These are phyloP conservation scores for Marchantia polymorpha DNA, from an alignment of 225 moss, liverwort and hornwort genomes.

Conservation along the genomic window DNA sequence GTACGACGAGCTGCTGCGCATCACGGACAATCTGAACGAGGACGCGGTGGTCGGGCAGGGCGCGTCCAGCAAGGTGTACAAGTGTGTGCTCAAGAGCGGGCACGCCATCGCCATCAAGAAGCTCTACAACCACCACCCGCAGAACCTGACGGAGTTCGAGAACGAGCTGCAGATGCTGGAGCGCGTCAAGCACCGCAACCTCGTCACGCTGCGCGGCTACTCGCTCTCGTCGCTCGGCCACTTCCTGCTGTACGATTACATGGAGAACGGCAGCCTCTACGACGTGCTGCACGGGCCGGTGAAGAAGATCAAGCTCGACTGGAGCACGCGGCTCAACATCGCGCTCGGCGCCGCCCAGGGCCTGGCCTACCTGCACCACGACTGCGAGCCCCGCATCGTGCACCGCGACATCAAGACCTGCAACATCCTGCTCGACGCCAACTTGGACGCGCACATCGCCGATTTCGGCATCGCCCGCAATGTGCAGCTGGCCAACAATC, in stretches of 20 bases:
- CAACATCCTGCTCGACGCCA: constrained; percentile 77
- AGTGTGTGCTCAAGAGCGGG: constrained; percentile 71
- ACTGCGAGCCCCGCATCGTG: constrained; percentile 85
- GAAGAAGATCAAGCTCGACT: constrained; percentile 72
- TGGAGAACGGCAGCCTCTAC: constrained; percentile 87
- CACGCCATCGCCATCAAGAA: constrained; percentile 93
- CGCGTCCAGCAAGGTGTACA: constrained; percentile 84
- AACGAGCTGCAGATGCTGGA: constrained; percentile 76
- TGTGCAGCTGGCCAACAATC: constrained; percentile 65
- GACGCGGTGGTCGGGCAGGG: constrained; percentile 77
- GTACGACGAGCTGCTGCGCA: constrained; percentile 82
- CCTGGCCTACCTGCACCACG: constrained; percentile 84
- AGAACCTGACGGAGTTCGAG: constrained; percentile 75
- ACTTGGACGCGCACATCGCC: constrained; percentile 75
- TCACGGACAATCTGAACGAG: constrained; percentile 81
- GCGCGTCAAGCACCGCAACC: constrained; percentile 87
- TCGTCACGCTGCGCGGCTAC: constrained; percentile 81
- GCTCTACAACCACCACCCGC: constrained; percentile 74
- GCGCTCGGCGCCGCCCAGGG: constrained; percentile 88
- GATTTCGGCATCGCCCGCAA: constrained; percentile 96
- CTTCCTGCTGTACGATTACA: constrained; percentile 90
- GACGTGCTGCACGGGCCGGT: constrained; percentile 75
- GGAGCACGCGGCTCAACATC: constrained; percentile 70
- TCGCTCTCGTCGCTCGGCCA: constrained; percentile 77
- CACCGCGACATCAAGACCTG: constrained; percentile 88